Conservation (phyloP, 805 yeast genomes). For the Ogataea nonfermentans region DNA sequence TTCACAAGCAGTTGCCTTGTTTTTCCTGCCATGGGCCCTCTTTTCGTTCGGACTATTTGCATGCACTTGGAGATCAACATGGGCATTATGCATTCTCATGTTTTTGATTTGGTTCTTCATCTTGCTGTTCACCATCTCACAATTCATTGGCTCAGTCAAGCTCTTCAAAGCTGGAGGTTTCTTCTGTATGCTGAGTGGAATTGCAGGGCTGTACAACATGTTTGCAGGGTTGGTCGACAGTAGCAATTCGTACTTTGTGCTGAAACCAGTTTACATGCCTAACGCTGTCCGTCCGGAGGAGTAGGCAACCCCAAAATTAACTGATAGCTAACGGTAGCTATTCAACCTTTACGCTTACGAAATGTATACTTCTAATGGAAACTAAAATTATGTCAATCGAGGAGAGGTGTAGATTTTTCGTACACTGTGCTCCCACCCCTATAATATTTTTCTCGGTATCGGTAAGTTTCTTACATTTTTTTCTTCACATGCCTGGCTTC, state of each 20-base stretch:
- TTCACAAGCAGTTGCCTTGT: constrained; percentile 46
- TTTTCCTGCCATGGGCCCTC: constrained; percentile 50
- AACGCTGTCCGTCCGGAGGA: constrained; percentile 30
- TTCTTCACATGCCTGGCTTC: not conserved
- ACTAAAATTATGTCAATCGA: no score
- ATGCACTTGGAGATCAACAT: constrained; percentile 49
- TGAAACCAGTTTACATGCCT: constrained; percentile 51
- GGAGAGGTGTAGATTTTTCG: no score
- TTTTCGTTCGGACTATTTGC: constrained; percentile 46
- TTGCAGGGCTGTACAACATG: constrained; percentile 46
- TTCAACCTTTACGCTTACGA: no score
- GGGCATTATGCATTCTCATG: constrained; percentile 39
- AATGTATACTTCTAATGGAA: no score
- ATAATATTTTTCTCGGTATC: not conserved
- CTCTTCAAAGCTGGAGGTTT: constrained; percentile 48
- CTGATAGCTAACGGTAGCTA: no score
- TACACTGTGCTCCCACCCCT: not conserved
- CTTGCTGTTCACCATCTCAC: constrained; percentile 43
- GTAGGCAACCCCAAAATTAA: no score
- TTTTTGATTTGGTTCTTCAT: constrained; percentile 46
- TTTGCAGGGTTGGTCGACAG: constrained; percentile 47
- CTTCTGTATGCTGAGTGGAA: constrained; percentile 42
- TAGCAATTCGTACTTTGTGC: constrained; percentile 56
- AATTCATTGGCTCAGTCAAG: constrained; percentile 36
- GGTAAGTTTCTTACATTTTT: not conserved